These are phyloP conservation scores for Xerocomus minutiporus DNA, from an alignment of 1,284 basidiomycete genomes.

Conservation along the genomic window DNA sequence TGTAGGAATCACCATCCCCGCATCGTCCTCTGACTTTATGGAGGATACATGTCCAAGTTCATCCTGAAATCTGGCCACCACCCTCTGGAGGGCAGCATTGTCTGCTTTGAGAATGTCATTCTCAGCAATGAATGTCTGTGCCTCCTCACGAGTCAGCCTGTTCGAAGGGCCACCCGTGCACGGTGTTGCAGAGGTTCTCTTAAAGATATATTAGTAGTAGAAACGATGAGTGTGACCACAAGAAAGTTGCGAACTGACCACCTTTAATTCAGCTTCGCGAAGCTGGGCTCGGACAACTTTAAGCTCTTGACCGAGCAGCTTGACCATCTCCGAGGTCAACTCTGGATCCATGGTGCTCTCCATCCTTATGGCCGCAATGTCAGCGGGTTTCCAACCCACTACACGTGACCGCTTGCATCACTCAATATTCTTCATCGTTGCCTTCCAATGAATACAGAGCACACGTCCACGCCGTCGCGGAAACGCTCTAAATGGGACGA, in stretches of 20 bases:
- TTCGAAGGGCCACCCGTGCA: constrained; percentile 2
- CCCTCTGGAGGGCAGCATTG: constrained; percentile 18
- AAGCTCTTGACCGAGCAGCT: constrained; percentile 27
- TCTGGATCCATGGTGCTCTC: constrained; percentile 24
- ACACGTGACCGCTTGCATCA: constrained; percentile 13
- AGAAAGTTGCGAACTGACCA: background rate
- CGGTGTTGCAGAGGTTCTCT: constrained; percentile 12
- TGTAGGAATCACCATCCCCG: constrained; percentile 5
- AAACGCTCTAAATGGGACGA: constrained; percentile 74
- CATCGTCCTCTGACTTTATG: constrained; percentile 21
- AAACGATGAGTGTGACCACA: background rate
- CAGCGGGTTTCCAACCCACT: background rate
- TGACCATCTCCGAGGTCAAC: constrained; percentile 22
- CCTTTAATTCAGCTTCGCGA: constrained; percentile 18
- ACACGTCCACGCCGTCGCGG: constrained; percentile 45
- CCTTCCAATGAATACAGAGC: constrained; percentile 6
- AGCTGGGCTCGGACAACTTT: constrained; percentile 22
- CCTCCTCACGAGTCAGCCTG: constrained; percentile 4
- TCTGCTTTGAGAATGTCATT: constrained; percentile 19
- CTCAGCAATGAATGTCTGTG: constrained; percentile 12
- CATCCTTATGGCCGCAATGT: constrained; percentile 9
- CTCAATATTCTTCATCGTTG: background rate
- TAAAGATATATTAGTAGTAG: background rate
- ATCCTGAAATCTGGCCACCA: constrained; percentile 14
- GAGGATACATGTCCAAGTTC: constrained; percentile 4